Base-by-base conservation (phyloP, 1,139 yeast genomes). In the Starmera stellimalicola region DNA sequence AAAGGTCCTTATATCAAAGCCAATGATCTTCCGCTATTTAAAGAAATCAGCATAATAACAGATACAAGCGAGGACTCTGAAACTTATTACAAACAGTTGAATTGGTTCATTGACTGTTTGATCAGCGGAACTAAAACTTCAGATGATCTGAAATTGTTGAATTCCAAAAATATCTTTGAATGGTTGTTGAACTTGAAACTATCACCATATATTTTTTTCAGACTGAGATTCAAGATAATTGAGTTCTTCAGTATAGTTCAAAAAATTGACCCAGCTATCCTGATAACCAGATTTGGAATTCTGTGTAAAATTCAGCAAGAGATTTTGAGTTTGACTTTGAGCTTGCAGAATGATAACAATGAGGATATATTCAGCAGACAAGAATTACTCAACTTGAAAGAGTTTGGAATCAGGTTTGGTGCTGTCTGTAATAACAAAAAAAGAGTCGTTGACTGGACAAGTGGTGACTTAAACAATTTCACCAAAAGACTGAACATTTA, bases 21-120 rank as follows among this genome's bases (percentile, higher is more conserved):
- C 1, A 62, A 60, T 38, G 91, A 82, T 26, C 54, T 87, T 22
- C 95, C 96, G 3, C 52, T 87, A 36, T 73, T 64, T 50, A 65
- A 63, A 27, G 55, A 68, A 4, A 65, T 81, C 18, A 58, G 61
- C 19, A 58, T 61, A 5, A 50, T 60, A 16, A 58, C 58, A 11
- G 55, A 55, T 5, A 57, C 56, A 15, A 47, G 40, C 16, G 55
- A 55, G 12, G 64, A 65, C 27, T 65, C 69, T 12, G 82, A 74
- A n/a, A 54, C 57, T 16, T 75, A 73, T 45, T 70, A 72, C 43
- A 69, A 66, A 34, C 82, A 81, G 43, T 44, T 79, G 5, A 51
- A 64, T 1, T 85, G 95, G 95, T 57, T 82, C n/a, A 51, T 83
- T 32, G 66, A 64, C 12, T 56, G 59, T 7, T 49, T 84, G 19